These are phyloP conservation scores for Candida berthetii DNA, from an alignment of 805 yeast genomes.

Conservation along the genomic window DNA sequence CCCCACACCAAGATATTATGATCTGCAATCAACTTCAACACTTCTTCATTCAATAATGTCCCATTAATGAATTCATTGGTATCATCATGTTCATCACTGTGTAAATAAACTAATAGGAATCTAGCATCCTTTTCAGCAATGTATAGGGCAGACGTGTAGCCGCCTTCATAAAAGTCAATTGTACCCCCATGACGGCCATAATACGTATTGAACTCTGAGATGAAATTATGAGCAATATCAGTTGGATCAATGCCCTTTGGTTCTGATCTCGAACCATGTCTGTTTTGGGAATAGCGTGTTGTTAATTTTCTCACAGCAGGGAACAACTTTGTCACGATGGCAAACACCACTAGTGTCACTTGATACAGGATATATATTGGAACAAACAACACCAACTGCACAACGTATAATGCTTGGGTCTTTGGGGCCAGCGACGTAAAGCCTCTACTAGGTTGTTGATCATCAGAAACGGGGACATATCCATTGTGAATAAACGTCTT, in stretches of 20 bases:
- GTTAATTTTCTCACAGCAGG: conserved; percentile 31
- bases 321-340: conserved; percentile 22
- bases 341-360: conserved; percentile 18
- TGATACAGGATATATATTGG: conserved; percentile 27
- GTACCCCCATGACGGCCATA: conserved; percentile 18
- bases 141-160: conserved; percentile 75
- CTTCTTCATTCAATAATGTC: conserved; percentile 45
- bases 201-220: conserved; percentile 44
- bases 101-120: conserved; percentile 69
- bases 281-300: conserved; percentile 28
- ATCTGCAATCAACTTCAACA: conserved; percentile 40
- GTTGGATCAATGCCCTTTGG: conserved; percentile 41
- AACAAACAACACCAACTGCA: conserved; percentile 23
- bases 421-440: conserved; percentile 17
- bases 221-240: conserved; percentile 45
- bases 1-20: conserved; percentile 75
- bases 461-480: conserved; percentile 16
- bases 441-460: background rate
- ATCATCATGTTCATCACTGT: conserved; percentile 67
- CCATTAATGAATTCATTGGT: conserved; percentile 44
- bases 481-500: conserved; percentile 7
- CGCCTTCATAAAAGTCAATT: conserved; percentile 51
- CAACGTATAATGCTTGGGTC: conserved; percentile 17
- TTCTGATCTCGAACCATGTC: conserved; percentile 28
- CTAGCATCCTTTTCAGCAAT: conserved; percentile 63